Evolutionary conservation across 805 yeast species (phyloP).

Genomic region (Schwanniomyces occidentalis): DNA sequence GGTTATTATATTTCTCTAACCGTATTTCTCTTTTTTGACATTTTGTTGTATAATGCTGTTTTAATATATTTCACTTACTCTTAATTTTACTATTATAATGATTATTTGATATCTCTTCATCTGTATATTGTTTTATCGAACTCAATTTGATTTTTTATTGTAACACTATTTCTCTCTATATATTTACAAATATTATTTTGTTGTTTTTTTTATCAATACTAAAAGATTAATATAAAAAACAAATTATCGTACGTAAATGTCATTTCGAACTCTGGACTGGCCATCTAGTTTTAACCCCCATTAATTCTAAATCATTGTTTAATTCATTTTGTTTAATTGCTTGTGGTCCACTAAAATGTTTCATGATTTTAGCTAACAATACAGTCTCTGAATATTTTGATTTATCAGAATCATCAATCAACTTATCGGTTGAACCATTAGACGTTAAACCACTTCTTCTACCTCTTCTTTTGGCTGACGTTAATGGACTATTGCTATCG

Average conservation of each 20-base stretch:
- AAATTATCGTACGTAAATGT: background rate
- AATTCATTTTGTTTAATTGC: conserved; percentile 34
- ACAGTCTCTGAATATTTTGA: conserved; percentile 33
- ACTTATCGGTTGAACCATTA: conserved; percentile 8
- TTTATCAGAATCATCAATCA: conserved; percentile 13
- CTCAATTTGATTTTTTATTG: conserved; percentile 5
- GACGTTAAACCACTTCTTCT: conserved; percentile 33
- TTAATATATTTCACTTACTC: conserved; percentile 2
- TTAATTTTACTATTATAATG: conserved; percentile 1
- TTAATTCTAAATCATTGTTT: conserved; percentile 32
- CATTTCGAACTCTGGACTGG: conserved; percentile 17
- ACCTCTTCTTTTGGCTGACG: conserved; percentile 37
- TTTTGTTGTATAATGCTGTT: conserved; percentile 5
- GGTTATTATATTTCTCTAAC: background rate
- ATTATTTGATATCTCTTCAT: background rate
- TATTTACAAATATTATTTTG: conserved; percentile 2
- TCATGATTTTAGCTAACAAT: conserved; percentile 42
- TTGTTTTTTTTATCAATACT: too few relatives aligned
- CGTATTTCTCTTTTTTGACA: background rate
- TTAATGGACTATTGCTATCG: conserved; percentile 16
- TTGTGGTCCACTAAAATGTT: conserved; percentile 42
- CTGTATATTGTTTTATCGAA: conserved; percentile 2
- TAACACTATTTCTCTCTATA: conserved; percentile 4
- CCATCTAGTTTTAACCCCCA: conserved; percentile 40
- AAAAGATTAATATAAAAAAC: conserved; percentile 1